Base-by-base conservation (phyloP, 2,329 filamentous ascomycete genomes). In the Verticillium isaacii region DNA sequence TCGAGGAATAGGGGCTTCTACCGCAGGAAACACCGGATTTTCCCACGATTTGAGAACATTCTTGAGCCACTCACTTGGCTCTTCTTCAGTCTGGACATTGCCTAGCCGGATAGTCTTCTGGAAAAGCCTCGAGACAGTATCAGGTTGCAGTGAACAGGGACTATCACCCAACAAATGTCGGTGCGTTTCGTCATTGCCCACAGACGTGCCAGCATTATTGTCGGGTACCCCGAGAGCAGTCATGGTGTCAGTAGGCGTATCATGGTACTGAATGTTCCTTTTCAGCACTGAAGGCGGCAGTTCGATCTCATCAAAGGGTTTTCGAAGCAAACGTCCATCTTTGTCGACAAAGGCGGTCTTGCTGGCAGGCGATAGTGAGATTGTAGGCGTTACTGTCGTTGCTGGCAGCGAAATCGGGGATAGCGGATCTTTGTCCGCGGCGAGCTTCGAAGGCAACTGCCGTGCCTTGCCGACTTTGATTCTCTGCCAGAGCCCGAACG, bases 21-120 rank as follows among this genome's bases (percentile, higher is more conserved):
- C 72, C 3, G 72, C 69, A n/a, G 81, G 75, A 71, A 96, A 97
- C 0, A 91, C 78, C 0, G 92, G 91, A 63, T 93, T 96, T 9
- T 89, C 75, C 91, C 92, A 96, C 9, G 78, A 79, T 39, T 80
- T 72, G 1, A 92, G 73, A 7, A 94, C 68, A 7, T 80, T 75
- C 9, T 81, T 77, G 2, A 93, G 75, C 89, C 89, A 92, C 11
- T 72, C 66, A 56, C 70, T 76, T 8, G 67, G 66, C 32, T 68
- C 59, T 12, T 64, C 58, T 8, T 57, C 74, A 9, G 72, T 15
- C 39, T 45, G 32, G 3, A 11, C 32, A 9, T 39, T 34, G 12
- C 11, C 56, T n/a, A 57, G 34, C 7, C 56, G n/a, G n/a, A 56
- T 56, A 6, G 25, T 34, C n/a, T 56, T 32, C 8, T 23, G 23